A percentile compares a stretch with the other conserved stretches of the same genome.
Evolutionary conservation across 2,329 filamentous ascomycete species (phyloP).

Genomic region (Trichoderma aggressivum): DNA sequence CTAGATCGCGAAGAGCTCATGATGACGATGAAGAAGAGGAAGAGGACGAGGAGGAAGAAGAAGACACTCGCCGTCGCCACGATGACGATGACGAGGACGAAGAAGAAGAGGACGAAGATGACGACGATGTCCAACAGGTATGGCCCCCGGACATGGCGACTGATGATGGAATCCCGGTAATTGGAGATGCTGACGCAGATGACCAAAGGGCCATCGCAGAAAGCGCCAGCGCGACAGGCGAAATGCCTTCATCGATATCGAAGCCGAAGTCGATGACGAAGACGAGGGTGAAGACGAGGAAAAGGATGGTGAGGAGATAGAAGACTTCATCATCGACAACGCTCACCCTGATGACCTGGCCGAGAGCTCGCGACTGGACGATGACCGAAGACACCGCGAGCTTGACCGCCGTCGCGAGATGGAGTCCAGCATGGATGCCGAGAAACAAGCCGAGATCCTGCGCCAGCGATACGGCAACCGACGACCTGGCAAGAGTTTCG

Average conservation of each 20-base stretch:
- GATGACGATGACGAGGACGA: slow-evolving; percentile 36
- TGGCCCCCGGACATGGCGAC: not conserved
- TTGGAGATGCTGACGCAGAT: slow-evolving; percentile 27
- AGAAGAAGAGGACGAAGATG: slow-evolving; percentile 55
- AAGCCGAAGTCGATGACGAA: slow-evolving; percentile 96
- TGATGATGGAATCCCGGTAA: not conserved
- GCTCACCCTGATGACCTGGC: slow-evolving; percentile 87
- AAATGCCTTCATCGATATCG: slow-evolving; percentile 92
- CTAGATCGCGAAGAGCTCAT: slow-evolving; percentile 24
- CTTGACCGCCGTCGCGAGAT: slow-evolving; percentile 89
- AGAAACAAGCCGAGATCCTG: slow-evolving; percentile 84
- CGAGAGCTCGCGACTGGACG: slow-evolving; percentile 74
- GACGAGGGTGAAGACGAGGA: slow-evolving; percentile 87
- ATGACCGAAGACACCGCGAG: slow-evolving; percentile 90
- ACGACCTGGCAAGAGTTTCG: slow-evolving; percentile 59
- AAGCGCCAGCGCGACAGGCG: slow-evolving; percentile 77
- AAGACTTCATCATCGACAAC: slow-evolving; percentile 83
- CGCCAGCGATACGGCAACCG: slow-evolving; percentile 85
- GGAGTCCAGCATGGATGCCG: slow-evolving; percentile 83
- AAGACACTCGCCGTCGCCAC: slow-evolving; percentile 25
- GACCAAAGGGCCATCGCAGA: slow-evolving; percentile 59
- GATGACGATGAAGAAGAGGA: slow-evolving; percentile 40
- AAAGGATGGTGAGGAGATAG: slow-evolving; percentile 78
- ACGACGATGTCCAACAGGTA: slow-evolving; percentile 67
- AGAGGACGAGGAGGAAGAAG: slow-evolving; percentile 33